A percentile compares a stretch with the other conserved stretches of the same genome.
These are phyloP conservation scores for Trichosporon sp. DNA, from an alignment of 1,284 basidiomycete genomes.

Conservation along the genomic window DNA sequence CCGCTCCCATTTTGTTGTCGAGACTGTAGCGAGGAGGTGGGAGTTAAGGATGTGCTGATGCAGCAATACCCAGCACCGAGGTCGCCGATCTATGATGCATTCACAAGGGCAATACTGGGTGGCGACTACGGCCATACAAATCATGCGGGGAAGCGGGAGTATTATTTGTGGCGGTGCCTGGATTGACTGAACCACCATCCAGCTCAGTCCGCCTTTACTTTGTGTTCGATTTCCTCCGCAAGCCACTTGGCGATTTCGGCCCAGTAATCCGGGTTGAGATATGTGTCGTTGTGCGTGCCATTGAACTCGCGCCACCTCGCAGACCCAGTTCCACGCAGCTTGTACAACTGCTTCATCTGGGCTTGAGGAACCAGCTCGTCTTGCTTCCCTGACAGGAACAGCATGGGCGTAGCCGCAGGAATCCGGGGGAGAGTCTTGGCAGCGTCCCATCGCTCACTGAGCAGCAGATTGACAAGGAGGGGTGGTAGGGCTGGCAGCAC, in stretches of 20 bases:
- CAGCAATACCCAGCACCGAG: neutral
- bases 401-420: constrained; percentile 65
- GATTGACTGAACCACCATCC: neutral
- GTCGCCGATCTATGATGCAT: neutral
- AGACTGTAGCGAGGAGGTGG: neutral
- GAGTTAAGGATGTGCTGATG: neutral
- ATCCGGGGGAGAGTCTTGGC: constrained; percentile 63
- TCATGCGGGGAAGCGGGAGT: neutral
- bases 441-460: constrained; percentile 76
- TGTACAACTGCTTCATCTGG: constrained; percentile 77
- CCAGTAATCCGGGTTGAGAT: constrained; percentile 63
- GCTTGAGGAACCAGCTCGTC: constrained; percentile 80
- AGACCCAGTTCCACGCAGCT: constrained; percentile 52
- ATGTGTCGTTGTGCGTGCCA: constrained; percentile 72
- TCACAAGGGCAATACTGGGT: neutral
- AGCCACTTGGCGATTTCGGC: constrained; percentile 58
- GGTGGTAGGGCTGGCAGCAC: constrained; percentile 72
- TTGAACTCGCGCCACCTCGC: constrained; percentile 57
- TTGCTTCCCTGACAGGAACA: constrained; percentile 70
- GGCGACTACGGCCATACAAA: too few relatives aligned
- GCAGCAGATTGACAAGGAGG: constrained; percentile 42
- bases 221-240: constrained; percentile 27
- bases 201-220: constrained; percentile 2
- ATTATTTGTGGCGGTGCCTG: neutral
- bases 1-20: constrained; percentile 78